These are phyloP conservation scores for Hypoxylon sp. DNA, from an alignment of 2,329 filamentous ascomycete species.

Conservation along the genomic window DNA sequence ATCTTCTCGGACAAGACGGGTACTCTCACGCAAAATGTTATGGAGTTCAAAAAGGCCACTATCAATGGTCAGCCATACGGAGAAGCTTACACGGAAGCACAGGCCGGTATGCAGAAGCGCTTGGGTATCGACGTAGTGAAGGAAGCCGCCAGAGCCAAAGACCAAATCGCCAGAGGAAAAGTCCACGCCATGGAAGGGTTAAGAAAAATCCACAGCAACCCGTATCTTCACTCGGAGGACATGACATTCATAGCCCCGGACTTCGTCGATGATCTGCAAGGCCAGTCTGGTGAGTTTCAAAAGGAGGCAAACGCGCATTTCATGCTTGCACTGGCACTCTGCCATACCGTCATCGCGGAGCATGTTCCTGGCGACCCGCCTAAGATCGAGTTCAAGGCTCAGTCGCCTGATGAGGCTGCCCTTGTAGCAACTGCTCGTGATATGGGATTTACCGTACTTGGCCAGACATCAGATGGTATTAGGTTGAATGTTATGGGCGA, in stretches of 20 bases:
- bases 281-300: constrained; percentile 81
- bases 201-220: constrained; percentile 85
- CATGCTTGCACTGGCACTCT: constrained; percentile 95
- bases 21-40: constrained; percentile 90
- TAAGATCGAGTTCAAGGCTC: constrained; percentile 93
- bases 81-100: constrained; percentile 96
- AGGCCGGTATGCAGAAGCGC: constrained; percentile 94
- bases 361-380: constrained; percentile 89
- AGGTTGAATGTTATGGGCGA: constrained; percentile 88
- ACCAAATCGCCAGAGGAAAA: constrained; percentile 84
- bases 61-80: constrained; percentile 97
- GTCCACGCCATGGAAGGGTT: constrained; percentile 77
- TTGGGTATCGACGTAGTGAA: constrained; percentile 87
- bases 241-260: constrained; percentile 93
- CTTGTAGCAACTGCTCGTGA: constrained; percentile 94
- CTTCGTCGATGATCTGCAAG: constrained; percentile 84
- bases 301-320: constrained; percentile 84
- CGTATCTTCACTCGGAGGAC: constrained; percentile 88
- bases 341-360: constrained; percentile 95
- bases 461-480: constrained; percentile 82
- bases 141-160: constrained; percentile 77
- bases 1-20: constrained; percentile 98
- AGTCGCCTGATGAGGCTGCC: constrained; percentile 96
- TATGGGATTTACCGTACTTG: constrained; percentile 92
- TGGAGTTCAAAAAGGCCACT: constrained; percentile 99